Evolutionary conservation across 1,139 yeast genomes (phyloP), one percentile per base, ranked within the genome.

Genomic region (Debaryomyces subglobosus): DNA sequence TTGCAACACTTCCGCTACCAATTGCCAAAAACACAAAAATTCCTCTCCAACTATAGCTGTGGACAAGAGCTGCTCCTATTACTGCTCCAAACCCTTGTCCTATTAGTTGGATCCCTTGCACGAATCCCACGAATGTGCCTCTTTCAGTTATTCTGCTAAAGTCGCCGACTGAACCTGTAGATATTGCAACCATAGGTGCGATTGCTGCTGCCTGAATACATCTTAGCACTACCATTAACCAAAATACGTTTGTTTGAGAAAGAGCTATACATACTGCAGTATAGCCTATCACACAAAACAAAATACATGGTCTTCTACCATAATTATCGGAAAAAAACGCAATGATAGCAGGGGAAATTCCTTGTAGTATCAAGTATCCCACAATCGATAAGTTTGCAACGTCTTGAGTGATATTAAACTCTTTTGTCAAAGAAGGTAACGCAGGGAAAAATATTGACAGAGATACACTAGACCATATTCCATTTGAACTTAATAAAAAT

Each of bases 371-470:
- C 38, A 72, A 62, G 50, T 72, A 73, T 1, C 72, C 68, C 32
- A 72, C 76, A 36, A 73, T 69, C 10, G 77, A 67, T 13, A 72
- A 49, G 48, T 73, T 68, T 48, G 68, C 63, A 4, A 62, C 48
- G 2, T 69, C 58, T 3, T 51, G 52, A 2, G 69, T 49, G 0
- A 66, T 60, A 16, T 63, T 41, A 49, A 72, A 73, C 20, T 65
- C 53, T 13, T 35, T 21, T 1, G 68, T 56, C n/a, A 73, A 58
- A 3, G 70, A 63, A 1, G 78, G 77, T 12, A 73, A 53, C 0
- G 77, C 78, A 1, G 78, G 78, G 49, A 72, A 72, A 56, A 68
- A 73, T 12, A 72, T 71, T 12, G 78, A 72, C 56, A 71, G 66
- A 3, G 77, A 68, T 1, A 68, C 58, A 1, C 77, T 61, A 48